phyloP scores from a whole-genome alignment of 2,329 filamentous ascomycete species.

The Xylogone sp. region DNA sequence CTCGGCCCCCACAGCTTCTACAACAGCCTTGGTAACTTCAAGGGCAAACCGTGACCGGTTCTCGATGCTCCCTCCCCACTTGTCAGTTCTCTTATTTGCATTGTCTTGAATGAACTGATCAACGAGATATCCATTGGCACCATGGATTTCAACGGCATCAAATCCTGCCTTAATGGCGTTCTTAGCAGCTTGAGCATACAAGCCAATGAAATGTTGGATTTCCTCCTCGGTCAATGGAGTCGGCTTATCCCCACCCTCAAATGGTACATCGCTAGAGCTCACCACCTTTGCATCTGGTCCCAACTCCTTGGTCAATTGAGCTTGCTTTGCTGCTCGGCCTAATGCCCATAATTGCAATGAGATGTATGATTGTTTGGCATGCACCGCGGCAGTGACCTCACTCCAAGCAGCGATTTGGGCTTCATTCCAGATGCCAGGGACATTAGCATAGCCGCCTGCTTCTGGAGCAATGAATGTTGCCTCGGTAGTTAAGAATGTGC shows the following conservation, averaged over 20 bases:
- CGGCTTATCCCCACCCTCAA: conserved; percentile 17
- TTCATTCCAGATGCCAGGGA: conserved; percentile 51
- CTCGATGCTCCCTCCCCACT: conserved; percentile 47
- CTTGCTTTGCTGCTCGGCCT: conserved; percentile 38
- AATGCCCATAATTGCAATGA: conserved; percentile 59
- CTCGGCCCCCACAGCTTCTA: conserved; percentile 46
- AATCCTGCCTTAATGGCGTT: conserved; percentile 52
- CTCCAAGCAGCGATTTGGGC: conserved; percentile 55
- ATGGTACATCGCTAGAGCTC: conserved; percentile 17
- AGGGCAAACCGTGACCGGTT: conserved; percentile 48
- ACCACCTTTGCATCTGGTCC: conserved; percentile 14
- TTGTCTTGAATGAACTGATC: conserved; percentile 25
- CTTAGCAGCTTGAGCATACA: conserved; percentile 29
- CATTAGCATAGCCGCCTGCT: conserved; percentile 44
- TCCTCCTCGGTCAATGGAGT: conserved; percentile 34
- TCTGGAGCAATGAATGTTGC: conserved; percentile 43
- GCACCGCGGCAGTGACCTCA: conserved; percentile 53
- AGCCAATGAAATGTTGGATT: conserved; percentile 31
- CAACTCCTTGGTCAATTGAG: conserved; percentile 17
- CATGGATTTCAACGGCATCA: conserved; percentile 43
- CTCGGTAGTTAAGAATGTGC: conserved; percentile 54
- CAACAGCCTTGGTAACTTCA: conserved; percentile 49
- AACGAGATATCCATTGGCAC: conserved; percentile 28
- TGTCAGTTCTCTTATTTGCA: conserved; percentile 49
- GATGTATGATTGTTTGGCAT: conserved; percentile 53